Evolutionary conservation across 306 rosid species (phyloP).

Genomic region (Cicer yamashitae): DNA sequence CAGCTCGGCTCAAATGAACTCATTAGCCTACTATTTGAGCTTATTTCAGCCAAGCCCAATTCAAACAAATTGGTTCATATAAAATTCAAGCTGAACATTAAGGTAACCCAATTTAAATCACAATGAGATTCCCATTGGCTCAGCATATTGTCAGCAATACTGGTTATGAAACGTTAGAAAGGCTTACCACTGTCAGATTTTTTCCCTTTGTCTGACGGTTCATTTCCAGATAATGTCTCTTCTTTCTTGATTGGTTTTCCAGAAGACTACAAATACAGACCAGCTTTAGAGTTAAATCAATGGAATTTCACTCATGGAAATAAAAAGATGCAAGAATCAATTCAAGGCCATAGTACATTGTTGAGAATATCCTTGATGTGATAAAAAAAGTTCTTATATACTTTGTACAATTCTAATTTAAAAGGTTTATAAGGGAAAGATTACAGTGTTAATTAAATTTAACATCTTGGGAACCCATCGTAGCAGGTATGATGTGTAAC

Average conservation of each 20-base stretch:
- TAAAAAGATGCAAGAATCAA: conserved; percentile 38
- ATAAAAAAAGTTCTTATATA: background rate
- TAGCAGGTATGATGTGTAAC: conserved; percentile 6
- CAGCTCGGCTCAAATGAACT: conserved; percentile 19
- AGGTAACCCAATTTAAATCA: conserved; percentile 12
- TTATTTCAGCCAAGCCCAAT: conserved; percentile 32
- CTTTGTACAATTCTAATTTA: conserved; percentile 23
- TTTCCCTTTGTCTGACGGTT: conserved; percentile 52
- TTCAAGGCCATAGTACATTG: conserved; percentile 17
- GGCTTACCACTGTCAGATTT: conserved; percentile 57
- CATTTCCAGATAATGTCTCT: conserved; percentile 52
- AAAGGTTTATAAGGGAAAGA: conserved; percentile 7
- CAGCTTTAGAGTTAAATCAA: conserved; percentile 31
- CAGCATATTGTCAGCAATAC: conserved; percentile 21
- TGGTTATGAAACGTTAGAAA: conserved; percentile 37
- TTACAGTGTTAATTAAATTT: conserved; percentile 29
- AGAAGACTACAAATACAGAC: conserved; percentile 69
- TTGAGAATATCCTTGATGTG: conserved; percentile 5
- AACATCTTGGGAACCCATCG: conserved; percentile 17
- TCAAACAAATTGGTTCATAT: conserved; percentile 27
- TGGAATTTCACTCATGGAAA: conserved; percentile 10
- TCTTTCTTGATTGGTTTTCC: conserved; percentile 73
- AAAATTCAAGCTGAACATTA: conserved; percentile 23
- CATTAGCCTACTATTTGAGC: conserved; percentile 12
- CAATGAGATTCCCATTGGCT: conserved; percentile 4